Conservation (phyloP, 192 early-diverging fungal species). For the Funneliformis mosseae region DNA sequence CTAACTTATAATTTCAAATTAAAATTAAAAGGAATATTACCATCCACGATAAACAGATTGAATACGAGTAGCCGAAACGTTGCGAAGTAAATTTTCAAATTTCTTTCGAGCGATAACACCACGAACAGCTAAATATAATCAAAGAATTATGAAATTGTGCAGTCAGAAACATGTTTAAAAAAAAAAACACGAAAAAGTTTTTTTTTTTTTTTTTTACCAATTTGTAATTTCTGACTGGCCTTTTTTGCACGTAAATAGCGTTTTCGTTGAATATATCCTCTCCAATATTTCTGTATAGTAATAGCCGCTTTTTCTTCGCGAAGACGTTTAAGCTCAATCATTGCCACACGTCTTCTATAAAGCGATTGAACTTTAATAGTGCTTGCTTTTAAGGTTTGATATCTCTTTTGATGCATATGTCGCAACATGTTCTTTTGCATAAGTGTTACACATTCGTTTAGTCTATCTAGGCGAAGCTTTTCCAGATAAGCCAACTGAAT, state of each 20-base stretch:
- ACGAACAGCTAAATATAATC: constrained; percentile 47
- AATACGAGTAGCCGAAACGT: constrained; percentile 73
- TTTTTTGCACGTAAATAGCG: constrained; percentile 44
- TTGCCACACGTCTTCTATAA: constrained; percentile 63
- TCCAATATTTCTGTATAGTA: constrained; percentile 73
- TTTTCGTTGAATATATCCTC: constrained; percentile 63
- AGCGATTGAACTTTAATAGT: constrained; percentile 71
- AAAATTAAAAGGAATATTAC: constrained; percentile 26
- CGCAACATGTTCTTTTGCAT: constrained; percentile 89
- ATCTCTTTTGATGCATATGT: constrained; percentile 64
- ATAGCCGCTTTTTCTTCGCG: constrained; percentile 73
- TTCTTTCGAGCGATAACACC: constrained; percentile 63
- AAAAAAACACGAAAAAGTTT: too few relatives aligned
- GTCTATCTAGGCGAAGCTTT: constrained; percentile 83
- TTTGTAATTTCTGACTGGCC: constrained; percentile 69
- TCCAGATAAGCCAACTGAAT: constrained; percentile 75
- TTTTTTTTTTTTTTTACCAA: constrained; percentile 30
- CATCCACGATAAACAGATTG: constrained; percentile 75
- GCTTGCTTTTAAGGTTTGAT: constrained; percentile 55
- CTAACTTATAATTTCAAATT: background rate
- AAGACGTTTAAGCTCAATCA: constrained; percentile 51
- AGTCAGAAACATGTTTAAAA: background rate
- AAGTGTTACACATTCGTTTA: constrained; percentile 77
- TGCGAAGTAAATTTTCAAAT: constrained; percentile 61
- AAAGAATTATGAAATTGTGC: background rate